Evolutionary conservation across 306 rosid genomes (phyloP).

Genomic region (Cicer pinnatifidum): DNA sequence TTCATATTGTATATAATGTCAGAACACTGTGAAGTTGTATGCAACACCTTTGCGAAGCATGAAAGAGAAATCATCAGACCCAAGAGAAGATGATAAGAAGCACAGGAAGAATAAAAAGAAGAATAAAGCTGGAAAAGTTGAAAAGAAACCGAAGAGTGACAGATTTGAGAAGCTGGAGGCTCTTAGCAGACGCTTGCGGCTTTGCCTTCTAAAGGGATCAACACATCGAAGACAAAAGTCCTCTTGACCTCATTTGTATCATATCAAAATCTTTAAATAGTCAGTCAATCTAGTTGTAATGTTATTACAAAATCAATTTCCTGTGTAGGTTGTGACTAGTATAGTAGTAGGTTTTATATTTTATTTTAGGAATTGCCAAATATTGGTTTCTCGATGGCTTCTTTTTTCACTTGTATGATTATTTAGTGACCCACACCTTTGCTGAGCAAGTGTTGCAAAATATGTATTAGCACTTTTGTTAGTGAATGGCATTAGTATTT

Average conservation of each 20-base stretch:
- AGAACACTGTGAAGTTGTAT: slow-evolving; percentile 59
- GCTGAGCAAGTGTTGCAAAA: too few relatives aligned
- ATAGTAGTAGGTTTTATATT: slow-evolving; percentile 19
- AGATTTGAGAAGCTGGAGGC: slow-evolving; percentile 81
- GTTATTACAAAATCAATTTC: slow-evolving; percentile 22
- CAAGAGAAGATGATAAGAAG: slow-evolving; percentile 54
- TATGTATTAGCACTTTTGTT: too few relatives aligned
- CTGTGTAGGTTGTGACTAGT: slow-evolving; percentile 13
- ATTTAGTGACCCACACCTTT: not conserved
- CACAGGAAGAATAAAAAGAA: slow-evolving; percentile 52
- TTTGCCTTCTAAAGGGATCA: slow-evolving; percentile 71
- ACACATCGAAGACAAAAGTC: slow-evolving; percentile 61
- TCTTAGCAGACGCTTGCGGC: slow-evolving; percentile 80
- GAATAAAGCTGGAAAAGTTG: slow-evolving; percentile 46
- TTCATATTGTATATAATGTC: slow-evolving; percentile 38
- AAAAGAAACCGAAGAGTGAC: slow-evolving; percentile 68
- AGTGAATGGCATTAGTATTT: too few relatives aligned
- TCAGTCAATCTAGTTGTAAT: slow-evolving; percentile 27
- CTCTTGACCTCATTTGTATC: slow-evolving; percentile 50
- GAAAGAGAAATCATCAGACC: slow-evolving; percentile 50
- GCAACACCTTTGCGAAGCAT: slow-evolving; percentile 64
- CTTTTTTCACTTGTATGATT: slow-evolving; percentile 24
- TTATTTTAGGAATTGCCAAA: slow-evolving; percentile 39
- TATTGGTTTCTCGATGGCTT: slow-evolving; percentile 32
- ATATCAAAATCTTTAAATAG: slow-evolving; percentile 28